phyloP scores from a whole-genome alignment of 148 eudicot species.

The Camellia sinensis region DNA sequence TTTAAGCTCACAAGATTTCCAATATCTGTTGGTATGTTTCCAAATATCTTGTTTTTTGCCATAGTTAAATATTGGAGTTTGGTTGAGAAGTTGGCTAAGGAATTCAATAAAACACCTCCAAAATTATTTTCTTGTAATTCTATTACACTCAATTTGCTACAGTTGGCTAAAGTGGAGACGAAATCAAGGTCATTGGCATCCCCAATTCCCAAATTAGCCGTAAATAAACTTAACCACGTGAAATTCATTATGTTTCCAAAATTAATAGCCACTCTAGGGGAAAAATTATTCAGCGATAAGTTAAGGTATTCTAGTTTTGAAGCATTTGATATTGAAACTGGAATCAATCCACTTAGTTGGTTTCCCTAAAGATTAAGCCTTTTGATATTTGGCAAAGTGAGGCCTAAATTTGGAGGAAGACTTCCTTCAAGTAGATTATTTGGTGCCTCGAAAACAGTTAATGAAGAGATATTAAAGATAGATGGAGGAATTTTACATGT shows the following conservation, averaged over 20 bases:
- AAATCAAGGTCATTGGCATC: neutral
- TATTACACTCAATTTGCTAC: neutral
- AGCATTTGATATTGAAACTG: neutral
- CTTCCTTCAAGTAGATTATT: neutral
- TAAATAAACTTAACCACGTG: neutral
- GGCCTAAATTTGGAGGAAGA: neutral
- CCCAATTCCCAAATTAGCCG: neutral
- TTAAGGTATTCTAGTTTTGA: neutral
- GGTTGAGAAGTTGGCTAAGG: constrained; percentile 13
- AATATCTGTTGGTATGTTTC: constrained; percentile 11
- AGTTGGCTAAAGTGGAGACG: constrained; percentile 12
- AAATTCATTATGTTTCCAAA: neutral
- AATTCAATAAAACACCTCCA: neutral
- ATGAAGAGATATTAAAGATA: neutral
- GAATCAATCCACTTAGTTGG: neutral
- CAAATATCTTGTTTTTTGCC: neutral
- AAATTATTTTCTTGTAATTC: neutral
- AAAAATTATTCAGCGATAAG: neutral
- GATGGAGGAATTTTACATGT: neutral
- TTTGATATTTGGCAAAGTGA: neutral
- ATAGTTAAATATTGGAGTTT: neutral
- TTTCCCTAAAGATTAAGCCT: neutral
- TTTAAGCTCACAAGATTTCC: constrained; percentile 4
- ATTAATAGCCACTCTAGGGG: neutral
- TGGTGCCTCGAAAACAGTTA: neutral